A percentile compares a stretch with the other conserved stretches of the same genome.
Conservation (phyloP, 2,329 filamentous ascomycete species). For the Trichoderma simmonsii region DNA sequence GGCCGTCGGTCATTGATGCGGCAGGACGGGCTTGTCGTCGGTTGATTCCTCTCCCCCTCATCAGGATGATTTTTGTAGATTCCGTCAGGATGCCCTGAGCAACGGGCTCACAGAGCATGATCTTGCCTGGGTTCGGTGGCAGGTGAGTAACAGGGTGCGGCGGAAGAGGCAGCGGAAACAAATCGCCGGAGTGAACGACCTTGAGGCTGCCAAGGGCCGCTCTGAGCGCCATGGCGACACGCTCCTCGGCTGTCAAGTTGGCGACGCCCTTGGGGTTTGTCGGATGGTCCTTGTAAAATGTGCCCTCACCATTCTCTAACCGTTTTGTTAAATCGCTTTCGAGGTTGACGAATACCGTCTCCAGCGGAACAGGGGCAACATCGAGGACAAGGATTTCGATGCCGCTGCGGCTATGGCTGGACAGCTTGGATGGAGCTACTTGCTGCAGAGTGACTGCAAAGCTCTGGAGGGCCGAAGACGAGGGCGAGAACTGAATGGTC, state of each 20-base stretch:
- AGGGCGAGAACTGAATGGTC: conserved; percentile 74
- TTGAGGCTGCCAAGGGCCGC: conserved; percentile 69
- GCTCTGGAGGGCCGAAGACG: conserved; percentile 70
- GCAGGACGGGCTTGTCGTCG: conserved; percentile 49
- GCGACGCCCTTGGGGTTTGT: conserved; percentile 32
- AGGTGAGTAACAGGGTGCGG: conserved; percentile 85
- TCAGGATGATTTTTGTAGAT: conserved; percentile 79
- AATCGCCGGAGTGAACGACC: conserved; percentile 80
- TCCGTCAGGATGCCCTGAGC: conserved; percentile 78
- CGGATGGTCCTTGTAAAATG: conserved; percentile 67
- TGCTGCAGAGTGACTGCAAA: conserved; percentile 73
- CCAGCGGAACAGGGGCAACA: conserved; percentile 73
- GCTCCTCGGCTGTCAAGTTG: conserved; percentile 48
- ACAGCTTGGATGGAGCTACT: conserved; percentile 71
- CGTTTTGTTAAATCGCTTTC: conserved; percentile 77
- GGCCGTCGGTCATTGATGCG: conserved; percentile 42
- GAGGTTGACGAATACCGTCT: conserved; percentile 82
- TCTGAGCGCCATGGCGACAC: conserved; percentile 64
- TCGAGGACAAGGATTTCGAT: conserved; percentile 84
- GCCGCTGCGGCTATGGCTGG: conserved; percentile 68
- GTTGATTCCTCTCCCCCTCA: conserved; percentile 55
- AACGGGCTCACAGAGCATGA: conserved; percentile 92
- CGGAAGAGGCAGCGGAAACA: conserved; percentile 72
- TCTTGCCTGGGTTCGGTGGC: conserved; percentile 77
- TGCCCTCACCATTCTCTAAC: conserved; percentile 78